Conservation (phyloP, 1,284 basidiomycete genomes). For the Golubevia pallescens region DNA sequence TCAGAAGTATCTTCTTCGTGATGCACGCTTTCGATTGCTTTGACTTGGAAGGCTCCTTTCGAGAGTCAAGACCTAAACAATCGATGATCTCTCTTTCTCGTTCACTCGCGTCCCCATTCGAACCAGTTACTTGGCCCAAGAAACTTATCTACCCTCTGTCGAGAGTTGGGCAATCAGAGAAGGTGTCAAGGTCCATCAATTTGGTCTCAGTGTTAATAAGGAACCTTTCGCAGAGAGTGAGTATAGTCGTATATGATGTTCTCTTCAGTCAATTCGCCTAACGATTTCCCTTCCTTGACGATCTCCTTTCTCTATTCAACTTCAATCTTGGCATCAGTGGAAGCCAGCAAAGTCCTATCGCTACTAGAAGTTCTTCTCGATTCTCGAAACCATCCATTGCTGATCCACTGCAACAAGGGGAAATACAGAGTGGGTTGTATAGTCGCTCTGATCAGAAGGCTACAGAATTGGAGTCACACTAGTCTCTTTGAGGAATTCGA, state of each 20-base stretch:
- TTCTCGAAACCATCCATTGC: slow-evolving; percentile 40
- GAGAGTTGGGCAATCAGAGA: slow-evolving; percentile 25
- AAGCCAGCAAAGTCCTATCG: slow-evolving; percentile 33
- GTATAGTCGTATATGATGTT: too few relatives aligned
- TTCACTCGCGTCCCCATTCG: neutral
- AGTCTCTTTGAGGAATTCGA: slow-evolving; percentile 60
- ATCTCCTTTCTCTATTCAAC: neutral
- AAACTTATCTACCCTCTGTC: slow-evolving; percentile 55
- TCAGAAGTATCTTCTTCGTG: neutral
- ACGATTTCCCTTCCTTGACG: slow-evolving; percentile 1
- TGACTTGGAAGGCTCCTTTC: too few relatives aligned
- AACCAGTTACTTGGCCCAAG: slow-evolving; percentile 40
- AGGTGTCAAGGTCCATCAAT: slow-evolving; percentile 43
- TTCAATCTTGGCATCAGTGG: slow-evolving; percentile 25
- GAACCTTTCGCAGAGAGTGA: slow-evolving; percentile 55
- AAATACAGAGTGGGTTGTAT: slow-evolving; percentile 58
- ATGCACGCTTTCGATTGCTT: too few relatives aligned
- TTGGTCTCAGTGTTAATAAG: slow-evolving; percentile 56
- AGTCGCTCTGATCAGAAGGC: slow-evolving; percentile 43
- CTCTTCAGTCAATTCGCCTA: too few relatives aligned
- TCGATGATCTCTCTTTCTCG: too few relatives aligned
- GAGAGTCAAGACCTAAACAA: too few relatives aligned
- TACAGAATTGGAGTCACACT: slow-evolving; percentile 61
- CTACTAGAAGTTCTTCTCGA: slow-evolving; percentile 40
- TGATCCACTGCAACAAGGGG: slow-evolving; percentile 63